Evolutionary conservation across 495 filamentous ascomycete genomes (phyloP), one percentile per base, ranked within the genome.

Genomic region (Mycothermus thermophilus): DNA sequence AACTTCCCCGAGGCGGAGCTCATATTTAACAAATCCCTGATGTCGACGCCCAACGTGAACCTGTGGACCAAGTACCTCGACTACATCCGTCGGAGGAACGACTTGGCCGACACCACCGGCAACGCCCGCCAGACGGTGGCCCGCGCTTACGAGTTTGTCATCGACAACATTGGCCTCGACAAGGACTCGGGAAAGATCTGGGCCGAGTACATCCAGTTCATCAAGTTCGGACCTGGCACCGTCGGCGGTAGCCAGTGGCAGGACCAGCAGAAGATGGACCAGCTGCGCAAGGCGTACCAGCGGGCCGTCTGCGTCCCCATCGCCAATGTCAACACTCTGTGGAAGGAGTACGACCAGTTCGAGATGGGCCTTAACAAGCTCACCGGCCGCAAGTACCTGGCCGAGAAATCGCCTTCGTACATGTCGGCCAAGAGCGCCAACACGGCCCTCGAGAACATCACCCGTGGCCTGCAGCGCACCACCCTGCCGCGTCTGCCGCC

Each of bases 291-390:
- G 49, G 79, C 82, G 3, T 96, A 94, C 52, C 88, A 94, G 46
- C 76, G 75, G 20, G 88, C 90, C 10, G 78, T 93, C 26, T 76
- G 69, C 42, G 73, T 93, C 34, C 90, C 90, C 4, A 88, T 79
- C 9, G 67, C 78, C 30, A 80, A 73, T 21, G 69, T 90, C 30
- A 83, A 86, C 45, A 66, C 63, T 9, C 55, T 97, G 8, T 97
- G 90, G 90, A 93, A 90, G 59, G 88, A 97, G 50, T 97, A 96
- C 49, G 86, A 94, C 57, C 70, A 77, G 46, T 97, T 96, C 49
- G 90, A 97, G 58, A 82, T 85, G 74, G 71, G 75, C 7, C 57
- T 93, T 21, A 95, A 94, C 58, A 96, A 93, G 57, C 64, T 82
- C 35, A 83, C 82, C 26, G 92, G 83, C 34, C 80, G 86, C 4